Evolutionary conservation across 805 yeast species (phyloP), one percentile per base, ranked within the genome.

Genomic region (Nakazawaea wyomingensis): DNA sequence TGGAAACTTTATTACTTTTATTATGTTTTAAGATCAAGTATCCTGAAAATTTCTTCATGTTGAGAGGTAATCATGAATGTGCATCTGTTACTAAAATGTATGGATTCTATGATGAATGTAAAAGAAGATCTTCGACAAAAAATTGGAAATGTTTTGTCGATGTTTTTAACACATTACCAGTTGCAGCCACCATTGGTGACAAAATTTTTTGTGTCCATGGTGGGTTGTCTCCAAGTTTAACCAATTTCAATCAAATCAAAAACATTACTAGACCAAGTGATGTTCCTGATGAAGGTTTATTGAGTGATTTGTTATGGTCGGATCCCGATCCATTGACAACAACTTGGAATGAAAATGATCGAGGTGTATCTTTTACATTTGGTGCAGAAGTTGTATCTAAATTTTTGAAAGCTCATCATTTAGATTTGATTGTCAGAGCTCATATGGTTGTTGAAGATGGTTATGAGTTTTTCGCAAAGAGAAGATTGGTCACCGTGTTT

Each of bases 371-470:
- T 4, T 85, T 80, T 55, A 78, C 87, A 55, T 85, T 85, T 59
- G 85, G 85, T 36, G 78, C 76, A 50, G 82, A 74, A 41, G 82
- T 83, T 41, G 86, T 85, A n/a, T 82, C 80, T 52, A 69, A 73
- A 50, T 85, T 85, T 56, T 76, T 82, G 53, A 64, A 72, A 39
- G 68, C 69, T 30, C 84, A 85, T 59, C 78, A 80, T 43, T 80
- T 85, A 63, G 95, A 85, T 62, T 64, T 85, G 56, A 78, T 85
- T 49, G 86, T 84, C 36, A 67, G 95, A 54, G 95, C 91, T 6
- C 95, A 85, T 58, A 85, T 85, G 95, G 93, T 85, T 35, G 95
- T 85, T 30, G 91, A 85, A 59, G 91, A 85, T 57, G 95, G 95
- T 3, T 85, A 85, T 57, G 93, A 85, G 57, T 85, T 85, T 57